A percentile compares a stretch with the other conserved stretches of the same genome.
These are phyloP conservation scores for Tolypocladium album DNA, from an alignment of 2,329 filamentous ascomycete species.

Conservation along the genomic window DNA sequence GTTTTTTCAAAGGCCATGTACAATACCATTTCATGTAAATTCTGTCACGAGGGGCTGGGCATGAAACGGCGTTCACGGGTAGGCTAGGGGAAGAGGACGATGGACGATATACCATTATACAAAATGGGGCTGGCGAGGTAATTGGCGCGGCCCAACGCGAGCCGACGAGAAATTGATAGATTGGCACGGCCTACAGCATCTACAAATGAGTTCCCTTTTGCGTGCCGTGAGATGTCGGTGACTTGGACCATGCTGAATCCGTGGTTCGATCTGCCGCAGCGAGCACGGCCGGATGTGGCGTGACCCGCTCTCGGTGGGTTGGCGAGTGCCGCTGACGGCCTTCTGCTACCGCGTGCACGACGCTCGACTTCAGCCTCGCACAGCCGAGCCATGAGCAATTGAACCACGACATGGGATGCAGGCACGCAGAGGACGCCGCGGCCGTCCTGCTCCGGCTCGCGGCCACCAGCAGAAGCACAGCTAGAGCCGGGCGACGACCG, in stretches of 20 bases:
- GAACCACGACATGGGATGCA: slow-evolving; percentile 16
- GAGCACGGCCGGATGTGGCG: not conserved
- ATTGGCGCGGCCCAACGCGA: not conserved
- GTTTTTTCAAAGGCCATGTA: not conserved
- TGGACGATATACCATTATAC: not conserved
- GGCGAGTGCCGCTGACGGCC: not conserved
- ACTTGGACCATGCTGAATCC: not conserved
- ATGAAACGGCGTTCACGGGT: slow-evolving; percentile 3
- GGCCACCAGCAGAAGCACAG: slow-evolving; percentile 3
- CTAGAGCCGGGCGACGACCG: slow-evolving; percentile 2
- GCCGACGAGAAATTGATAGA: not conserved
- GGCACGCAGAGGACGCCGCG: slow-evolving; percentile 12
- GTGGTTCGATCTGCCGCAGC: not conserved
- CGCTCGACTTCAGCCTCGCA: not conserved
- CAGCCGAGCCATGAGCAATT: slow-evolving; percentile 16
- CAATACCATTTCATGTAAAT: not conserved
- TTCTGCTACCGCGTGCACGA: not conserved
- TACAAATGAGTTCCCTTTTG: no score
- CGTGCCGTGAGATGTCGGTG: not conserved
- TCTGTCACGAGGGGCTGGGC: not conserved
- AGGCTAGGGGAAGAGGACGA: not conserved
- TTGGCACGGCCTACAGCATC: not conserved
- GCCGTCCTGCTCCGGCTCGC: slow-evolving; percentile 14
- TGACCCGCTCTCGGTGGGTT: not conserved
- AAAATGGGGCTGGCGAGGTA: not conserved